Conservation (phyloP, 345 rosid genomes). For the Erodium maritimum region DNA sequence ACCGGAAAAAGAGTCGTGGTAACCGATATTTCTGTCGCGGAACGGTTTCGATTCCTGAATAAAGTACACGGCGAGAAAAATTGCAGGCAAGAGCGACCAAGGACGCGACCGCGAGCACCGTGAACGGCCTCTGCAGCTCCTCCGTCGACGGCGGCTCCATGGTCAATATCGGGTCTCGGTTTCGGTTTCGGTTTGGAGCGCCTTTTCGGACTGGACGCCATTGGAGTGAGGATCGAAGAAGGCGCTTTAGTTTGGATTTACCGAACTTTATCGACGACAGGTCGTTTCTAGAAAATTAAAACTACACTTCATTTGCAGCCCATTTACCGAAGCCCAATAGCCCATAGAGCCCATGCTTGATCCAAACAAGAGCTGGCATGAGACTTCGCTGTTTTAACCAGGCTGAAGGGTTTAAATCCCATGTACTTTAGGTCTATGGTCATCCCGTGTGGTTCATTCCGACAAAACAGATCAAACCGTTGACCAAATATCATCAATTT, state of each 20-base stretch:
- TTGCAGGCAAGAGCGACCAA: conserved; percentile 52
- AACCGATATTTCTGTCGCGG: conserved; percentile 36
- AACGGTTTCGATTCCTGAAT: conserved; percentile 39
- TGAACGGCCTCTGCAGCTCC: conserved; percentile 39
- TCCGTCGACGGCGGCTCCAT: conserved; percentile 64
- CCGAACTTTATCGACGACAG: not conserved
- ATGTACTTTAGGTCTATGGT: not conserved
- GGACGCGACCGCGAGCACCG: conserved; percentile 51
- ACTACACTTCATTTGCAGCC: not conserved
- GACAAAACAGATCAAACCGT: not conserved
- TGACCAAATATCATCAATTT: not conserved
- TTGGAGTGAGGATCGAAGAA: not conserved
- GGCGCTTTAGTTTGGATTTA: not conserved
- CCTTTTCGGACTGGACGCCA: conserved; percentile 33
- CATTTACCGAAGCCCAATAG: not conserved
- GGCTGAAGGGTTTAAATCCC: not conserved
- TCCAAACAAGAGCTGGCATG: too few species aligned
- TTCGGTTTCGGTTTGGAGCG: conserved; percentile 27
- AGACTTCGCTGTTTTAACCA: not conserved
- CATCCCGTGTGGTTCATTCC: not conserved
- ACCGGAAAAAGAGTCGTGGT: conserved; percentile 40
- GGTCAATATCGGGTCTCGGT: conserved; percentile 6
- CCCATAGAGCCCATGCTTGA: not conserved
- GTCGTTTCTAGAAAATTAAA: not conserved
- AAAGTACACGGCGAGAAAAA: conserved; percentile 24